phyloP scores from a whole-genome alignment of 129 eudicot species.

The Flaveria brownii region DNA sequence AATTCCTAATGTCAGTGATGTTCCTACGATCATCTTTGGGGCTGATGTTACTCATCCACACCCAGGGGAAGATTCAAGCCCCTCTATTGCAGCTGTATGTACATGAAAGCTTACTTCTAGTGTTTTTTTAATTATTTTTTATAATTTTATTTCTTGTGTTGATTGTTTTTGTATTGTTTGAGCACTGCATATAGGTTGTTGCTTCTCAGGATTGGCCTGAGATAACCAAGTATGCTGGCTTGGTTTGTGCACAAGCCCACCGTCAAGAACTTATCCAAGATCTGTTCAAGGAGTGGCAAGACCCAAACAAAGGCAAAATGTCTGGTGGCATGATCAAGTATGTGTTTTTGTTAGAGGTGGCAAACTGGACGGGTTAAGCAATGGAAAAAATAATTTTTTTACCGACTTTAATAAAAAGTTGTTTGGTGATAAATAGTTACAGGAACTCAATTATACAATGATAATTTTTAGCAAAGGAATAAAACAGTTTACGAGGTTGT shows the following conservation, averaged over 20 bases:
- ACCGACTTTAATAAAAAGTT: background rate
- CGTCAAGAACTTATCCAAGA: slow-evolving; percentile 92
- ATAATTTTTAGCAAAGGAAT: background rate
- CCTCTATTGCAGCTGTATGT: slow-evolving; percentile 89
- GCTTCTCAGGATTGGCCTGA: slow-evolving; percentile 99
- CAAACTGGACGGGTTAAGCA: background rate
- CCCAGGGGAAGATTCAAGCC: slow-evolving; percentile 90
- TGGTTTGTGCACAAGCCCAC: slow-evolving; percentile 96
- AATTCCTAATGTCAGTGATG: slow-evolving; percentile 84
- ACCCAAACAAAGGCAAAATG: slow-evolving; percentile 77
- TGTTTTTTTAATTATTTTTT: background rate
- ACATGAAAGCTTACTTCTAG: background rate
- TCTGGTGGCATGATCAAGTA: slow-evolving; percentile 97
- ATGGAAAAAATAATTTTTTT: background rate
- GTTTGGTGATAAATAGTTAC: background rate
- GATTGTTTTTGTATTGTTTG: background rate
- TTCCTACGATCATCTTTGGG: slow-evolving; percentile 92
- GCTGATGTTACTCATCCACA: slow-evolving; percentile 95
- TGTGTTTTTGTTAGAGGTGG: background rate
- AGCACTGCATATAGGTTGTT: slow-evolving; percentile 56
- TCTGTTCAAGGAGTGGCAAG: slow-evolving; percentile 87
- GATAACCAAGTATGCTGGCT: slow-evolving; percentile 88
- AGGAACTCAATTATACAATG: background rate
- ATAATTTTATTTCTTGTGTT: background rate
- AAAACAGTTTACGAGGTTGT: background rate